Evolutionary conservation across 805 yeast genomes (phyloP), one percentile per base, ranked within the genome.

Genomic region (Saccharomycopsis vini): DNA sequence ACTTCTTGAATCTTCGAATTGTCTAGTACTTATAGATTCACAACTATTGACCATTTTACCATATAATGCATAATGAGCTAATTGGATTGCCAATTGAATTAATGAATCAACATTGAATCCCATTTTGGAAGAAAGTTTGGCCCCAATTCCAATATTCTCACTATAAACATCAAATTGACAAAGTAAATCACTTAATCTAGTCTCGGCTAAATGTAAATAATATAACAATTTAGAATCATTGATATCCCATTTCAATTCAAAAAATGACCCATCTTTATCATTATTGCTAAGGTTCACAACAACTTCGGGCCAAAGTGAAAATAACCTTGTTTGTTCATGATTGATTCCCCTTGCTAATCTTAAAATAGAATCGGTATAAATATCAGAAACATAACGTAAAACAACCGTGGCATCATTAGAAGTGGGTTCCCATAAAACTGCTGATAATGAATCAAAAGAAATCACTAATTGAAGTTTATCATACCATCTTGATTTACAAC

Each of bases 401-500:
- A 88, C 95, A 0, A 92, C 85, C 52, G 89, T 95, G 43, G 96
- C 97, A 62, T 88, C 96, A 37, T 87, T 92, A 45, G 95, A 92
- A 9, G 95, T 65, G 67, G 89, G 75, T 57, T 88, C 97, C 71
- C 92, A 88, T 56, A 88, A 83, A 46, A 88, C 82, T 31, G 95
- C 95, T 4, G 92, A 95, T 57, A 82, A 80, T 4, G 94, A 86
- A 59, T 86, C 88, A 54, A 75, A 75, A 1, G 95, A 85, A 31
- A 88, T 78, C 36, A 88, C 80, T 46, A 88, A 68, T 61, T 88
- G 96, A 52, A 88, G 65, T 63, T 86, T 86, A 62, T 86, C 97
- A 58, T 86, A 88, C 96, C 95, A 88, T 60, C 97, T 68, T 52
- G 90, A 87, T 23, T 90, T 81, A 66, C 95, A 87, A 1, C 95